These are phyloP conservation scores for Hypholoma fasciculare DNA, from an alignment of 768 basidiomycete species.

Conservation along the genomic window DNA sequence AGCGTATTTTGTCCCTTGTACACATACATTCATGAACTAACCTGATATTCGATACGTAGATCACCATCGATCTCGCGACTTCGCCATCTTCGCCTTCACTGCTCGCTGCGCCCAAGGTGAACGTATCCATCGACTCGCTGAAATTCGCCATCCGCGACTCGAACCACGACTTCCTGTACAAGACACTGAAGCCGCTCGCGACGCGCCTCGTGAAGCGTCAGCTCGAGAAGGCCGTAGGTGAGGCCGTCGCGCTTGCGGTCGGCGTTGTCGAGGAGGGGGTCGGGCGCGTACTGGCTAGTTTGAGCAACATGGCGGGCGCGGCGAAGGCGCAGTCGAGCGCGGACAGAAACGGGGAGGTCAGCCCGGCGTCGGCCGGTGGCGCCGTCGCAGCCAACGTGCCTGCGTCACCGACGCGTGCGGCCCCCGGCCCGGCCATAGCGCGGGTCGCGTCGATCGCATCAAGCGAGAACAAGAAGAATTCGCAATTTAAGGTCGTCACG, in stretches of 20 bases:
- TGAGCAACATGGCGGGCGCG: neutral
- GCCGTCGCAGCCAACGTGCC: neutral
- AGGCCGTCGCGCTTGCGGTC: neutral
- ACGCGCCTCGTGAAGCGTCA: neutral
- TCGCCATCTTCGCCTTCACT: neutral
- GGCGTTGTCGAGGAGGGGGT: neutral
- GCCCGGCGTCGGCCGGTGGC: neutral
- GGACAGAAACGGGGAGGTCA: neutral
- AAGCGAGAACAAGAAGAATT: neutral
- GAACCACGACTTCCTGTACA: constrained; percentile 3
- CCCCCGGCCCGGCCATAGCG: neutral
- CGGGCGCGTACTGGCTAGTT: neutral
- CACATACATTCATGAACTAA: neutral
- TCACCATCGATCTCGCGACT: neutral
- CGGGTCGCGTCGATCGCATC: neutral
- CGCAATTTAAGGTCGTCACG: neutral
- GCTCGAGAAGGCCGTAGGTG: neutral
- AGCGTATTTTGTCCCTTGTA: constrained; percentile 16
- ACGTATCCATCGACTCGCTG: neutral
- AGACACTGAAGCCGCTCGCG: constrained; percentile 1
- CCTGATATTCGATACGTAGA: neutral
- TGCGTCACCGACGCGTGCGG: neutral
- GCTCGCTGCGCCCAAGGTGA: neutral
- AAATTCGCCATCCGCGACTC: constrained; percentile 3
- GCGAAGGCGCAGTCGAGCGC: neutral